Conservation (phyloP, 176 grass and related monocot species). For the Luzula sylvatica region DNA sequence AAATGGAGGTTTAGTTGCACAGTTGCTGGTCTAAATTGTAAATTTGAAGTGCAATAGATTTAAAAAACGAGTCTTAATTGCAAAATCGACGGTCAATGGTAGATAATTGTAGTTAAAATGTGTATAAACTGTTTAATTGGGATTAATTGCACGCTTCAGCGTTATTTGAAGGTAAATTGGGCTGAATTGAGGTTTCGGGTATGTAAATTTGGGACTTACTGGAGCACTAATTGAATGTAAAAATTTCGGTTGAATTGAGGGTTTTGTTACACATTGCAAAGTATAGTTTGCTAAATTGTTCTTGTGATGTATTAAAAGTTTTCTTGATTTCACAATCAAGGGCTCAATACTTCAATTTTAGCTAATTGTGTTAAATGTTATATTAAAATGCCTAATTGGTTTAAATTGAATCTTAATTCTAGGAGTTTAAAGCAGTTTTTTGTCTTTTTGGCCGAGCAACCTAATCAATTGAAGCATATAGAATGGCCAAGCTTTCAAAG, state of each 20-base stretch:
- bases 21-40: no score
- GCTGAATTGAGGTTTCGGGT: no score
- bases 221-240: background rate
- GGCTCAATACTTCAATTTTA: slow-evolving; percentile 7
- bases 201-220: no score
- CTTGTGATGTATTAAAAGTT: slow-evolving; percentile 13
- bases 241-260: background rate
- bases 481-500: slow-evolving; percentile 68
- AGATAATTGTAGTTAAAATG: no score
- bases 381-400: background rate
- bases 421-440: slow-evolving; percentile 53
- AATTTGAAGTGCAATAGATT: no score
- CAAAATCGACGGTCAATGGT: background rate
- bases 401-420: slow-evolving; percentile 10
- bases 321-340: background rate
- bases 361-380: slow-evolving; percentile 7
- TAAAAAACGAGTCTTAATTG: background rate
- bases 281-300: slow-evolving; percentile 21
- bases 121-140: no score
- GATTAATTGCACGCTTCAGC: no score
- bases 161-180: no score
- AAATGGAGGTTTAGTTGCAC: background rate
- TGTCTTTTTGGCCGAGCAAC: slow-evolving; percentile 73
- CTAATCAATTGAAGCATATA: slow-evolving; percentile 70
- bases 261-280: background rate